phyloP scores from a whole-genome alignment of 345 rosid species.

The Streptanthus diversifolius region DNA sequence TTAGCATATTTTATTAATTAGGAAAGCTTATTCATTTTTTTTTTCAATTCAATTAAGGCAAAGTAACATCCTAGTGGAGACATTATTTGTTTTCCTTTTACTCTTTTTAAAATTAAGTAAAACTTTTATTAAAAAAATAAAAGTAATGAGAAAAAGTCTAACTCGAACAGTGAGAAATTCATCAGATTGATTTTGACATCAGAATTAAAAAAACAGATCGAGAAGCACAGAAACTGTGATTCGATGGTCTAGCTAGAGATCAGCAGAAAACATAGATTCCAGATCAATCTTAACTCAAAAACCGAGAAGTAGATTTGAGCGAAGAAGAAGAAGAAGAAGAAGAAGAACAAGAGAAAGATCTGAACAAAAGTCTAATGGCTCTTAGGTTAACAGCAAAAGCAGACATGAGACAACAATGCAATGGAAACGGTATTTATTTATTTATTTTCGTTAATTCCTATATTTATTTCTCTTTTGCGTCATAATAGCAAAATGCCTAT shows the following conservation, averaged over 20 bases:
- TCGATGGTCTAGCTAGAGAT: constrained; percentile 8
- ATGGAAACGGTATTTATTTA: constrained; percentile 16
- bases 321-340: neutral
- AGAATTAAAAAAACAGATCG: no score
- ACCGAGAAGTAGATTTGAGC: no score
- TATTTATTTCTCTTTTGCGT: neutral
- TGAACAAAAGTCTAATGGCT: constrained; percentile 17
- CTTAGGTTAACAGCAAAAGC: constrained; percentile 3
- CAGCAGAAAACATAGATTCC: no score
- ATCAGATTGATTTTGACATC: no score
- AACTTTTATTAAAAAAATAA: no score
- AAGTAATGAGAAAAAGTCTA: constrained; percentile 8
- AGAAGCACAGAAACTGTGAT: neutral
- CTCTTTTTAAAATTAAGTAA: no score
- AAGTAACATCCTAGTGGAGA: constrained; percentile 25
- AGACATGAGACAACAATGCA: constrained; percentile 18
- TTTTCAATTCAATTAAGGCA: neutral
- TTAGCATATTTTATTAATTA: neutral
- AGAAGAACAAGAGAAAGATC: constrained; percentile 21
- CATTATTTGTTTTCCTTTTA: neutral
- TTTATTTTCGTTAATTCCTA: neutral
- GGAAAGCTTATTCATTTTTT: neutral
- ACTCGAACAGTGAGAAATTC: constrained; percentile 1
- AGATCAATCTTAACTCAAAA: no score
- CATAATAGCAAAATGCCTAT: constrained; percentile 6